Conservation (phyloP, 345 rosid species). For the Clausena lansium region DNA sequence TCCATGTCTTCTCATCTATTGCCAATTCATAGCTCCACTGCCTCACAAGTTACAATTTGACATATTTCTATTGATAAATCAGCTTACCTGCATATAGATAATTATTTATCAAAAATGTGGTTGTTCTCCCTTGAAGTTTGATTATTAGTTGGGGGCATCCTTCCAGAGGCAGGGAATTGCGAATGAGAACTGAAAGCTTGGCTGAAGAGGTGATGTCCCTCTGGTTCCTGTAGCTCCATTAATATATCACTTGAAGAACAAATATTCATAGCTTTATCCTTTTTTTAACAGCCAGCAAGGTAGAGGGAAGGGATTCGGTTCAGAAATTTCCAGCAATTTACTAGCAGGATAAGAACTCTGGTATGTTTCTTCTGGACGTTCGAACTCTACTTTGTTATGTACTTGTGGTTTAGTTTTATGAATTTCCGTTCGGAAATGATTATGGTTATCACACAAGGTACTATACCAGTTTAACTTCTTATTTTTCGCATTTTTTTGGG, state of each 20-base stretch:
- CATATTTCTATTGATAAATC: neutral
- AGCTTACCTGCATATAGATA: slow-evolving; percentile 8
- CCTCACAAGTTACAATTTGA: neutral
- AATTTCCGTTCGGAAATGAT: neutral
- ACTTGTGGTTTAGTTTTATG: neutral
- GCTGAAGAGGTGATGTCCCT: neutral
- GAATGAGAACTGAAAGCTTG: neutral
- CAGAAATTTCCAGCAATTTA: neutral
- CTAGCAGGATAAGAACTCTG: neutral
- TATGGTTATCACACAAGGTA: neutral
- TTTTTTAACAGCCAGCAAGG: neutral
- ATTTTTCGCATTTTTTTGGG: neutral
- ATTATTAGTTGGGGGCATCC: neutral
- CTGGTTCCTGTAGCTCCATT: neutral
- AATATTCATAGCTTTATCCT: neutral
- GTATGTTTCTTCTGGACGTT: slow-evolving; percentile 2
- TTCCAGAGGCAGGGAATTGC: neutral
- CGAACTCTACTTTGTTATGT: neutral
- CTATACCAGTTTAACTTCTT: neutral
- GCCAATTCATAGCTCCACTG: neutral
- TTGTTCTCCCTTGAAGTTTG: neutral
- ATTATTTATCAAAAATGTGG: neutral
- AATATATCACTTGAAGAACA: neutral
- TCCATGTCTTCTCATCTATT: neutral
- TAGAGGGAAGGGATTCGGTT: neutral